phyloP scores from a whole-genome alignment of 2,329 filamentous ascomycete species.

The Talaromyces pinophilus region DNA sequence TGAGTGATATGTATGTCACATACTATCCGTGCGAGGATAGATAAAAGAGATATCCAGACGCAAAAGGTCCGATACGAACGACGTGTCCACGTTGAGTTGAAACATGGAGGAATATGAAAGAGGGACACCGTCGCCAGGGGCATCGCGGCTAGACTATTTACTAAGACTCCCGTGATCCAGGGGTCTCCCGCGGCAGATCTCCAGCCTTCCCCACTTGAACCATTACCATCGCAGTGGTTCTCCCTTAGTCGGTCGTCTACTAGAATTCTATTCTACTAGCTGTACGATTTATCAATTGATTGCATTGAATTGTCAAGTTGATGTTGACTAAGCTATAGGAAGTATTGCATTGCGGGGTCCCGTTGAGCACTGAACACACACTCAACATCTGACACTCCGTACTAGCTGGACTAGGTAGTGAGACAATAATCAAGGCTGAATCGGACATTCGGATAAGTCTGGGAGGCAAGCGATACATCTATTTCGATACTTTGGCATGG shows the following conservation, averaged over 20 bases:
- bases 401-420: neutral
- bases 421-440: neutral
- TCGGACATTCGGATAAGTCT: neutral
- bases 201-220: constrained; percentile 7
- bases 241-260: neutral
- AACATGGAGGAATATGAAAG: constrained; percentile 8
- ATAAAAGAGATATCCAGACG: neutral
- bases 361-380: neutral
- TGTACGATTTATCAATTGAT: neutral
- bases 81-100: constrained; percentile 15
- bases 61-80: constrained; percentile 14
- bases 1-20: neutral
- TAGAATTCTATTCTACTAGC: neutral
- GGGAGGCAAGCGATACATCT: neutral
- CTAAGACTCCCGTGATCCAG: constrained; percentile 11
- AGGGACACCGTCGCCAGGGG: constrained; percentile 9
- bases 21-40: neutral
- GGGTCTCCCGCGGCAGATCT: constrained; percentile 19
- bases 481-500: neutral
- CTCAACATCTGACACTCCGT: neutral
- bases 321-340: neutral
- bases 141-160: neutral
- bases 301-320: neutral
- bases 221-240: constrained; percentile 11
- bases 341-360: neutral